Percentiles rank a stretch among this genome's conserved stretches.
Evolutionary conservation across 1,284 basidiomycete species (phyloP).

Genomic region (Sanguinoderma infundibulare): DNA sequence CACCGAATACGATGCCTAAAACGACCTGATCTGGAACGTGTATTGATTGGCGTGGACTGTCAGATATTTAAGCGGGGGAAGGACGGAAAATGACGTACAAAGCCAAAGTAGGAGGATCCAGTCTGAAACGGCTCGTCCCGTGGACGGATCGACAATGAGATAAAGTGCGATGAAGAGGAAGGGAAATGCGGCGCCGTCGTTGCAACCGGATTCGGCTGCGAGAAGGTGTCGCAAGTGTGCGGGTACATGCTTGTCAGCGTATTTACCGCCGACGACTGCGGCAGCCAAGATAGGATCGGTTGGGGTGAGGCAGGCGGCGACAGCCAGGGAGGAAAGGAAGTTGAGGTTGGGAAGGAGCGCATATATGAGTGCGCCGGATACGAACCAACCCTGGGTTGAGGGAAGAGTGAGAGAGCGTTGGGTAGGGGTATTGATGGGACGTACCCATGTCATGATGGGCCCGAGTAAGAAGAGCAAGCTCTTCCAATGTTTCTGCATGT

Average conservation of each 20-base stretch:
- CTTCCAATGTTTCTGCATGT: slow-evolving; percentile 91
- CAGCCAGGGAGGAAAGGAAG: slow-evolving; percentile 86
- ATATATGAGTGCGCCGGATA: slow-evolving; percentile 88
- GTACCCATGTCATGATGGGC: slow-evolving; percentile 89
- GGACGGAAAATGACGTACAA: slow-evolving; percentile 52
- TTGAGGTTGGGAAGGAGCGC: slow-evolving; percentile 86
- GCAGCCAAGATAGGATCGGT: slow-evolving; percentile 95
- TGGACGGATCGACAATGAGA: slow-evolving; percentile 74
- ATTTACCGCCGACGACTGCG: slow-evolving; percentile 94
- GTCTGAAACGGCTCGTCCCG: slow-evolving; percentile 71
- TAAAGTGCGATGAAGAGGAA: slow-evolving; percentile 95
- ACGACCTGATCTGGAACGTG: slow-evolving; percentile 75
- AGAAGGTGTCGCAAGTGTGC: slow-evolving; percentile 91
- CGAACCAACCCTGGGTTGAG: slow-evolving; percentile 80
- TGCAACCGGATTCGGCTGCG: slow-evolving; percentile 92
- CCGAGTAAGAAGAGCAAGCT: slow-evolving; percentile 86
- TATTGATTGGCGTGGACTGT: background rate
- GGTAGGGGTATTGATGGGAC: slow-evolving; percentile 28
- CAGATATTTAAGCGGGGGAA: slow-evolving; percentile 4
- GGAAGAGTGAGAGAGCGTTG: background rate
- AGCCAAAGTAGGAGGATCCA: slow-evolving; percentile 90
- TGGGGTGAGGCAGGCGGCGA: slow-evolving; percentile 94
- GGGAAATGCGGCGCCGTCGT: slow-evolving; percentile 96
- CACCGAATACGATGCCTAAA: slow-evolving; percentile 83
- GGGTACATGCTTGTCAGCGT: slow-evolving; percentile 98